Evolutionary conservation across 164 flowering plant species (phyloP), one percentile per base, ranked within the genome.

Genomic region (Sedum album): DNA sequence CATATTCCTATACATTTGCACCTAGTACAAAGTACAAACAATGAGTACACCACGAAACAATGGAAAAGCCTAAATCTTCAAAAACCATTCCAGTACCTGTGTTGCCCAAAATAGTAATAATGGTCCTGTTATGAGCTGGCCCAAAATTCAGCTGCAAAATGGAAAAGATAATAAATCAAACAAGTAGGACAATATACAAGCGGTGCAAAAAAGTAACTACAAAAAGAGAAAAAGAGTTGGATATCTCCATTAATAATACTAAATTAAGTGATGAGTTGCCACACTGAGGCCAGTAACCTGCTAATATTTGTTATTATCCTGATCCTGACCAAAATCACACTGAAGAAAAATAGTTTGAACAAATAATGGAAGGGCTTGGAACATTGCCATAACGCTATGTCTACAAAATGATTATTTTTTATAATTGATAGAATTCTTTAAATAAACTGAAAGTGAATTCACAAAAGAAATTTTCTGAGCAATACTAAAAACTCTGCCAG

Each of bases 41-140:
- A 53, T 53, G 60, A 6, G 60, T 53, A 57, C 33, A 13, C 28
- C 33, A 26, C 4, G 13, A 57, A 57, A 57, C 33, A 28, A 57
- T 26, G 18, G 13, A 57, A 26, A 57, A 14, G 6, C 57, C n/a
- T 21, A 23, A 28, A 28, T 57, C 8, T 13, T 11, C 13, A 11
- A 33, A 57, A n/a, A 1, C 33, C 33, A 26, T 57, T 66, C 17
- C 33, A 39, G 46, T 77, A 87, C 96, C 91, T 75, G 94, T 87
- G 69, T 92, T 92, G 13, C 97, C 97, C 70, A 86, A 66, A 61
- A 92, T 67, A 31, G 87, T 83, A 72, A 92, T 75, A 71, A 68
- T 51, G 60, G 85, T 83, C 74, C 67, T 83, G 84, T 81, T 84
- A 41, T 80, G 82, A 70, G 71, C 77, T 30, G 78, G 80, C 10